phyloP scores from a whole-genome alignment of 306 rosid species.

The Erythrophleum fordii region DNA sequence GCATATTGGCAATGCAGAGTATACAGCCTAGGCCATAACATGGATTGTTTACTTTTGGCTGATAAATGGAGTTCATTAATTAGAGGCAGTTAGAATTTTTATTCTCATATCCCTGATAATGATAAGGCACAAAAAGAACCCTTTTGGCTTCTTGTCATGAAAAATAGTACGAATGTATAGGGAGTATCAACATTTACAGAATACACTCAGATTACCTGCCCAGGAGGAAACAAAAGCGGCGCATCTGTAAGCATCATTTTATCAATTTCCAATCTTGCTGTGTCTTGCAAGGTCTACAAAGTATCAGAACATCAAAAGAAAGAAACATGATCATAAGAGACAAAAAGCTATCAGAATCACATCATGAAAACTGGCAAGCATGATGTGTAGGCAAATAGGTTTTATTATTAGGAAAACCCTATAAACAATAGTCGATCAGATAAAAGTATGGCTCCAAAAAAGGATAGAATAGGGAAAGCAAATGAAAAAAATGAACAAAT shows the following conservation, averaged over 20 bases:
- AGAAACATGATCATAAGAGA: slow-evolving; percentile 20
- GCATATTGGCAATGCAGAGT: not conserved
- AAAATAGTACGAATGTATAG: not conserved
- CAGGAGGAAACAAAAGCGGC: slow-evolving; percentile 92
- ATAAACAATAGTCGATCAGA: slow-evolving; percentile 9
- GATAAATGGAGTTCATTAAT: not conserved
- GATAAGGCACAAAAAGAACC: not conserved
- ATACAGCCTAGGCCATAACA: slow-evolving; percentile 1
- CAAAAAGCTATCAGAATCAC: slow-evolving; percentile 7
- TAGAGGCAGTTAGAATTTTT: not conserved
- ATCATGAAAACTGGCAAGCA: slow-evolving; percentile 8
- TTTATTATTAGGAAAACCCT: not conserved
- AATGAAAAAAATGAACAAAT: not conserved
- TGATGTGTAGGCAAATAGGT: not conserved
- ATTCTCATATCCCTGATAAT: not conserved
- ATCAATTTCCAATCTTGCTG: slow-evolving; percentile 75
- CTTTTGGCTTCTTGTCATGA: slow-evolving; percentile 15
- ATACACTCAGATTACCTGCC: slow-evolving; percentile 66
- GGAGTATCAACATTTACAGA: slow-evolving; percentile 11
- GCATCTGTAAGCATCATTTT: slow-evolving; percentile 97
- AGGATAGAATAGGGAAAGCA: not conserved
- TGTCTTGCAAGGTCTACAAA: slow-evolving; percentile 55
- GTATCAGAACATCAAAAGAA: slow-evolving; percentile 35
- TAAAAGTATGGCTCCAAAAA: not conserved
- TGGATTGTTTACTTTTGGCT: slow-evolving; percentile 1